Conservation (phyloP, 805 yeast genomes). For the Yamadazyma nakazawae region DNA sequence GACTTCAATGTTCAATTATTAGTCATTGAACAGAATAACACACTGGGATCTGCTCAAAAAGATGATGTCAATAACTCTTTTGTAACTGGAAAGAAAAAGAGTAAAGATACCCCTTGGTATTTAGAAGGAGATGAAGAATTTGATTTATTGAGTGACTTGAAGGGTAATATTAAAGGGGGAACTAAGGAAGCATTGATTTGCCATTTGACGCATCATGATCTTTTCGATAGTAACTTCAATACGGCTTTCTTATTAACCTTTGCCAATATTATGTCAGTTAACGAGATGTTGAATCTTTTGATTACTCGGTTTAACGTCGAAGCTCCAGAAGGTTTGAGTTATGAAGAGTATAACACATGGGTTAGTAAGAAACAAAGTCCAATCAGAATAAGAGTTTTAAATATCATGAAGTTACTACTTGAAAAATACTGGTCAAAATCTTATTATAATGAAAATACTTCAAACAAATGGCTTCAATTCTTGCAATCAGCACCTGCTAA, state of each 20-base stretch:
- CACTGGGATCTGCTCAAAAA: conserved; percentile 35
- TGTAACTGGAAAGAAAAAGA: conserved; percentile 29
- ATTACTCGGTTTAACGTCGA: conserved; percentile 63
- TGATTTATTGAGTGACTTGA: conserved; percentile 55
- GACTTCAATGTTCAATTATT: conserved; percentile 61
- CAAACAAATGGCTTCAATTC: conserved; percentile 34
- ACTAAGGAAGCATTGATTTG: conserved; percentile 73
- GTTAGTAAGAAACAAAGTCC: conserved; percentile 64
- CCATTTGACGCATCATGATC: conserved; percentile 73
- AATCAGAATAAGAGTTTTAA: conserved; percentile 61
- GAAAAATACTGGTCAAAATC: conserved; percentile 68
- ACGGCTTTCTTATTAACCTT: conserved; percentile 72
- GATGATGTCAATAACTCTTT: conserved; percentile 18
- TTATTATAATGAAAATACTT: conserved; percentile 47
- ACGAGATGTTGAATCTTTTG: conserved; percentile 56
- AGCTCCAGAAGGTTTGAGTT: conserved; percentile 86
- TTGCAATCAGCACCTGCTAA: conserved; percentile 16
- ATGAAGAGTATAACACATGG: conserved; percentile 80
- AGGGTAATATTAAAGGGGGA: conserved; percentile 80
- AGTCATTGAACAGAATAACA: conserved; percentile 45
- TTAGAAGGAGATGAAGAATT: conserved; percentile 64
- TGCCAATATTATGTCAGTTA: conserved; percentile 66
- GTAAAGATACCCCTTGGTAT: conserved; percentile 61
- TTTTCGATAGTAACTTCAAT: conserved; percentile 60
- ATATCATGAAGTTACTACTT: conserved; percentile 62